A percentile compares a stretch with the other conserved stretches of the same genome.
Evolutionary conservation across 2,329 filamentous ascomycete genomes (phyloP).

Genomic region (Neofusicoccum parvum): DNA sequence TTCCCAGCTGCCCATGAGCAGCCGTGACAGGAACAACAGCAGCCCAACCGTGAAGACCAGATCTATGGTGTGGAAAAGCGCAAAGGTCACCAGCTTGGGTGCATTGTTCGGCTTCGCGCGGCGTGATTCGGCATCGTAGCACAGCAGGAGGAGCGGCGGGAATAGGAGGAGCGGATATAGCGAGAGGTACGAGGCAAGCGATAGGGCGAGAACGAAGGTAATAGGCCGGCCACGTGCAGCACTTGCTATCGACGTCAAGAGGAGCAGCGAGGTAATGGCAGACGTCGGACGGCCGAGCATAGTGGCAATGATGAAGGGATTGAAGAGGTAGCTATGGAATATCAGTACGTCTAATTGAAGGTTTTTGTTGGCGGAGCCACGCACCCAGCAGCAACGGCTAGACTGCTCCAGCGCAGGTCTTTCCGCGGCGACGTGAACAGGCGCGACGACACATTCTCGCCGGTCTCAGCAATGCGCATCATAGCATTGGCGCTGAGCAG

Average conservation of each 20-base stretch:
- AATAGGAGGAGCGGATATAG: slow-evolving; percentile 89
- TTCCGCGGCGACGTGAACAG: slow-evolving; percentile 79
- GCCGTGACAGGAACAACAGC: slow-evolving; percentile 71
- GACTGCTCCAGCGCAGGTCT: slow-evolving; percentile 71
- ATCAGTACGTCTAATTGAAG: not conserved
- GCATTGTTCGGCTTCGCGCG: slow-evolving; percentile 29
- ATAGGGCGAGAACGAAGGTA: slow-evolving; percentile 79
- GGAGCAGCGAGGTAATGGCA: slow-evolving; percentile 85
- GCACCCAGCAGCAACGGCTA: slow-evolving; percentile 78
- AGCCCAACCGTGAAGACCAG: slow-evolving; percentile 59
- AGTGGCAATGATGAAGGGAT: slow-evolving; percentile 88
- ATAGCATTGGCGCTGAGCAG: slow-evolving; percentile 80
- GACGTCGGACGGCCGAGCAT: slow-evolving; percentile 88
- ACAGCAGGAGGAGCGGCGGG: slow-evolving; percentile 77
- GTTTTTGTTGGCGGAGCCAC: not conserved
- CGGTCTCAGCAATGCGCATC: slow-evolving; percentile 76
- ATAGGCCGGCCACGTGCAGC: slow-evolving; percentile 72
- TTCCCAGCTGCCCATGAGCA: slow-evolving; percentile 80
- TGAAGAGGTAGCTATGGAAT: slow-evolving; percentile 78
- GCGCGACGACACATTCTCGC: slow-evolving; percentile 72
- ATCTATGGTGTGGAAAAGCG: slow-evolving; percentile 54
- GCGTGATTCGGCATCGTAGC: slow-evolving; percentile 64
- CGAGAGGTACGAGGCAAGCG: slow-evolving; percentile 86
- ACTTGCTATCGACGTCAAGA: slow-evolving; percentile 79
- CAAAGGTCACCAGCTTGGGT: slow-evolving; percentile 50